Evolutionary conservation across 352 stramenopile genomes (phyloP).

Genomic region (Globisporangium megalacanthum): DNA sequence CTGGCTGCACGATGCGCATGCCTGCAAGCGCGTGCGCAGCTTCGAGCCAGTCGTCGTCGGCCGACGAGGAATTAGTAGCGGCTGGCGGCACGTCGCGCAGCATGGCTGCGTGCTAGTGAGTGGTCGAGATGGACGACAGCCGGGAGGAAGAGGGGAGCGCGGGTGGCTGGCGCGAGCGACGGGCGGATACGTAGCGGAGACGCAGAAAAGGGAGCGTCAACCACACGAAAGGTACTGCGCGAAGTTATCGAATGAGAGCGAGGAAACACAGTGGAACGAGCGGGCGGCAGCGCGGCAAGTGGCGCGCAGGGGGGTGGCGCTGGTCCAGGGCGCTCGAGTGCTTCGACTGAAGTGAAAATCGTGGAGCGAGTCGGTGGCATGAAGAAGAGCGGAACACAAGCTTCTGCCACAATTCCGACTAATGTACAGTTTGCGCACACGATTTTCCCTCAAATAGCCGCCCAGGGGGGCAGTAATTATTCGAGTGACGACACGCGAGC

Average conservation of each 20-base stretch:
- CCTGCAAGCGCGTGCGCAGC: conserved; percentile 24
- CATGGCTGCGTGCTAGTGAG: not conserved
- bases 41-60: conserved; percentile 12
- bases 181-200: not conserved
- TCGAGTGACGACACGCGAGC: not conserved
- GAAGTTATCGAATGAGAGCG: not conserved
- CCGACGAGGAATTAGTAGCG: not conserved
- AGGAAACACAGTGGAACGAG: not conserved
- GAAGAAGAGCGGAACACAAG: no score
- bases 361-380: no score
- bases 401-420: not conserved
- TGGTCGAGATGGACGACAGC: not conserved
- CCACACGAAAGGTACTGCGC: no score
- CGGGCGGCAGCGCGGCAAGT: no score
- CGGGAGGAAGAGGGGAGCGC: not conserved
- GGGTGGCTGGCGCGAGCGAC: not conserved
- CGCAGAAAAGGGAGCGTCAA: no score
- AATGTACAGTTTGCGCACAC: not conserved
- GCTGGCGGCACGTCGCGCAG: conserved; percentile 5
- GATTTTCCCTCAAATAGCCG: not conserved
- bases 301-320: no score
- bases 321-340: no score
- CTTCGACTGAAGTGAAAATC: no score
- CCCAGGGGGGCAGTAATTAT: conserved; percentile 9
- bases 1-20: conserved; percentile 35